Evolutionary conservation across 257 asterid species (phyloP), one percentile per base, ranked within the genome.

Genomic region (Solanum neorickii): DNA sequence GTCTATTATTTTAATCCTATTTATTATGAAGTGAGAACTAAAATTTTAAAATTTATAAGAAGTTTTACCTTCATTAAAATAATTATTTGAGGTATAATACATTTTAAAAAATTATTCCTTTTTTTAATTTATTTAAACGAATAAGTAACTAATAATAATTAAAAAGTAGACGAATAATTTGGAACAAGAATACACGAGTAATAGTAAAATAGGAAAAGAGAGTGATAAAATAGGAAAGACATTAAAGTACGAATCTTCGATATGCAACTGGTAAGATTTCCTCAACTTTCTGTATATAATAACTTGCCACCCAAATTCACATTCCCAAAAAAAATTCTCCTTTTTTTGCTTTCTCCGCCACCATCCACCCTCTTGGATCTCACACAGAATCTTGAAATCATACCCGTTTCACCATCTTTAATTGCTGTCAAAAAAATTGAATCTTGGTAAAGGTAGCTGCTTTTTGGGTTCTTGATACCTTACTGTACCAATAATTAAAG

Each of bases 311-410:
- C 65, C 65, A 25, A 10, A 10, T 78, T 25, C 84, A 80, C 85
- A 2, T 66, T 11, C 2, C 12, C 12, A 7, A 11, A 1, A 2
- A 10, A 82, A 49, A 11, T 44, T 78, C 66, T 78, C 7, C 9
- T 27, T 77, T 39, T 77, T 44, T 42, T 56, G 16, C 42, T 80
- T 47, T 78, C 12, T 5, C 44, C 46, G 44, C 25, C 84, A 46
- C 84, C 20, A 46, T 59, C 1, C 42, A 46, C 84, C 18, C 69
- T 82, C 31, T 82, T 82, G 85, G 85, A 82, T 82, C 69, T 41
- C 69, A 29, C 85, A 31, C 60, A 82, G 68, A 82, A 82, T 82
- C 69, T 82, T 82, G 85, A 27, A 49, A 82, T 80, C 84, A 78
- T 78, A 78, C 66, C 84, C 83, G n/a, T 76, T 76, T 75, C 52